Conservation (phyloP, 495 filamentous ascomycete species). For the Corynascus novoguineensis region DNA sequence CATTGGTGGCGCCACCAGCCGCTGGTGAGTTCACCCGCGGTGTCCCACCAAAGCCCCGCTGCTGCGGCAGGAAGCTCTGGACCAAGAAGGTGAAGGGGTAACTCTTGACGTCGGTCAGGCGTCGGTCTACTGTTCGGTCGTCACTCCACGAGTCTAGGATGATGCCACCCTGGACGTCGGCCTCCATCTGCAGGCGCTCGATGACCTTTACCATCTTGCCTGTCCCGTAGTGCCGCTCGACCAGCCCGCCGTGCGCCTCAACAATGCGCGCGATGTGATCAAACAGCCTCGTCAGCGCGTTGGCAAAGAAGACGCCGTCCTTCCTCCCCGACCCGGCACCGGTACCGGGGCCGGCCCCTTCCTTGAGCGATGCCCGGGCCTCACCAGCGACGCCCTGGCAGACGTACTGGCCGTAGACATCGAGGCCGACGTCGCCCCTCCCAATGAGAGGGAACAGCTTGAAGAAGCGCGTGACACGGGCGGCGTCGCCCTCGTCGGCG, state of each 20-base stretch:
- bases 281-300: constrained; percentile 83
- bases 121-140: constrained; percentile 74
- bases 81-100: constrained; percentile 97
- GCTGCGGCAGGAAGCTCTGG: constrained; percentile 79
- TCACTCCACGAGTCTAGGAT: constrained; percentile 93
- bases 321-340: constrained; percentile 46
- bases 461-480: constrained; percentile 90
- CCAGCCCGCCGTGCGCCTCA: constrained; percentile 79
- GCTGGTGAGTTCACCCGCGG: constrained; percentile 60
- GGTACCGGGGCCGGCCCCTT: constrained; percentile 35
- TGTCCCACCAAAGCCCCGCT: constrained; percentile 49
- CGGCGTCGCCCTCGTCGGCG: constrained; percentile 73
- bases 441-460: constrained; percentile 96
- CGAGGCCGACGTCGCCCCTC: constrained; percentile 78
- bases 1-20: constrained; percentile 46
- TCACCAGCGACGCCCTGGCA: constrained; percentile 84
- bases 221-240: constrained; percentile 86
- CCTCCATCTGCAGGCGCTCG: constrained; percentile 86
- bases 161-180: constrained; percentile 95
- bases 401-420: constrained; percentile 92
- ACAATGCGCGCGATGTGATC: constrained; percentile 97
- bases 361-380: constrained; percentile 74
- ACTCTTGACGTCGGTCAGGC: constrained; percentile 87
- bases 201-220: constrained; percentile 96
- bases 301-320: constrained; percentile 85